Conservation (phyloP, 306 rosid genomes). For the Vigna nakashimae region DNA sequence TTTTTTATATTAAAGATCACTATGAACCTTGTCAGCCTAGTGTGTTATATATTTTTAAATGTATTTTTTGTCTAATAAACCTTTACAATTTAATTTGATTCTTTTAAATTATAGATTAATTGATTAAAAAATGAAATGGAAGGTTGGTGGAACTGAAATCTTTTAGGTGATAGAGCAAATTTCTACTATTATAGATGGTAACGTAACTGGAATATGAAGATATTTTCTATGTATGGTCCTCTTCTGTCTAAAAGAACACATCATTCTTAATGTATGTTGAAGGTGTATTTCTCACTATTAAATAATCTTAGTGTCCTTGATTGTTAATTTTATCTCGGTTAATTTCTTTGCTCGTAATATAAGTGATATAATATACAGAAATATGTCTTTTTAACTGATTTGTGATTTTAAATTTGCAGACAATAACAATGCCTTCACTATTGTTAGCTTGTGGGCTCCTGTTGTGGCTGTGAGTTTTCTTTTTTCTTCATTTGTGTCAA, state of each 20-base stretch:
- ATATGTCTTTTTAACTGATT: conserved; percentile 37
- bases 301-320: neutral
- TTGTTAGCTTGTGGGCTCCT: conserved; percentile 93
- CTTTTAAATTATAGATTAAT: neutral
- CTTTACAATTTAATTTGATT: conserved; percentile 22
- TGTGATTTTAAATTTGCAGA: conserved; percentile 61
- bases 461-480: conserved; percentile 89
- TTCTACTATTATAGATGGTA: neutral
- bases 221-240: neutral
- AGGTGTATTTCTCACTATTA: neutral
- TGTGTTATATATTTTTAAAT: neutral
- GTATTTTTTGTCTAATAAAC: neutral
- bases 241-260: neutral
- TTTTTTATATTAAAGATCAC: too few relatives aligned
- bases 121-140: neutral
- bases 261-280: neutral
- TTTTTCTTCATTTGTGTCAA: conserved; percentile 27
- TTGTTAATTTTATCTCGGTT: neutral
- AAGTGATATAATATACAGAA: neutral
- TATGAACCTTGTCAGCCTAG: too few relatives aligned
- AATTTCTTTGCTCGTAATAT: neutral
- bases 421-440: conserved; percentile 73
- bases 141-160: neutral
- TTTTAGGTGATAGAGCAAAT: neutral
- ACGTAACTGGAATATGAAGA: neutral